Evolutionary conservation across 2,329 filamentous ascomycete genomes (phyloP), one percentile per base, ranked within the genome.

Genomic region (Akanthomyces muscarius): DNA sequence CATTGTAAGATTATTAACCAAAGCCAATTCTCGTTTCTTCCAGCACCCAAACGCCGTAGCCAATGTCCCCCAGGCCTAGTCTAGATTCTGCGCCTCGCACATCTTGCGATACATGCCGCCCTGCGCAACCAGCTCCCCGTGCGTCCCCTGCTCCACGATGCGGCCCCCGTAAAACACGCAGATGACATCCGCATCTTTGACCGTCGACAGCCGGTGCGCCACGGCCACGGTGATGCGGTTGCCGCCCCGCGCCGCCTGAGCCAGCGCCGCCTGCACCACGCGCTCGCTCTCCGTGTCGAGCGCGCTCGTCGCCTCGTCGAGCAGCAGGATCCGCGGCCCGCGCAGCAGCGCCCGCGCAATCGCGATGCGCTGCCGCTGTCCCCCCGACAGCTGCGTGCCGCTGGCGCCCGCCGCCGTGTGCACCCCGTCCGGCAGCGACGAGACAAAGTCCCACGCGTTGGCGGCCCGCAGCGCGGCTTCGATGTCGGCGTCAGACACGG

Each of bases 221-320:
- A 98, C 97, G 50, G 90, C 94, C 72, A 98, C 96, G 3, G 93
- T 97, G 0, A 93, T 97, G 74, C 93, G 95, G 71, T 89, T 89
- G 33, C 91, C 91, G 66, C 85, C 83, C 48, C 97, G 86, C 25
- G 97, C 83, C 44, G 86, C 86, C 68, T 85, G 86, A 6, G 85
- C 85, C 3, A 98, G 81, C 2, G 93, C 93, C 67, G 89, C 86
- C 74, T 98, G 97, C 65, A 98, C 93, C 2, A 96, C 84, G 0
- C 92, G 96, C 75, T 98, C 93, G 0, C 90, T 95, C 75, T 97
- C 93, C n/a, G 94, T 92, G 72, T 97, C 93, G 14, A 97, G 83
- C 0, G 93, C 93, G 10, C 90, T 95, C 0, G 93, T 97, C 16
- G 93, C 89, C 80, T 98, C 94, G 72, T 98, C 93, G 1, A 97